phyloP scores from a whole-genome alignment of 208 protist species.

The Trypanosomatidae sp. region DNA sequence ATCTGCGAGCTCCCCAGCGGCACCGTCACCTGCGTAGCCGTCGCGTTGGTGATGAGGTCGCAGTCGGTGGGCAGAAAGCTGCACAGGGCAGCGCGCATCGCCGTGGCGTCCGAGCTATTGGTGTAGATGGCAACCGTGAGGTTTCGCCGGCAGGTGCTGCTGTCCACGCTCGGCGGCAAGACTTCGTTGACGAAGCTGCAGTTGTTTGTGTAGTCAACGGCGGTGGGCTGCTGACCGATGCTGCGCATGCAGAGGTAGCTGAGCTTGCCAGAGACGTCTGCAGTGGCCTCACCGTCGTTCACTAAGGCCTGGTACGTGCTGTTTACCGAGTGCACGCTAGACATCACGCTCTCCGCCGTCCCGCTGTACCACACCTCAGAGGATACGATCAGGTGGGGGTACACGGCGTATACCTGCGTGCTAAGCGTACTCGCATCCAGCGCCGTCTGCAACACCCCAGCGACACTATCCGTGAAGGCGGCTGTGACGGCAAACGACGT shows the following conservation, averaged over 20 bases:
- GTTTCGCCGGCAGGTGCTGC: constrained; percentile 22
- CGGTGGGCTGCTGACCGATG: constrained; percentile 41
- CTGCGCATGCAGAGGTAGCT: constrained; percentile 35
- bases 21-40: constrained; percentile 8
- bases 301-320: constrained; percentile 23
- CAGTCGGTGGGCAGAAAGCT: constrained; percentile 36
- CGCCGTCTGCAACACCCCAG: constrained; percentile 20
- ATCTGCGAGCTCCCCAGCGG: not conserved
- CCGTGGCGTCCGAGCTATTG: constrained; percentile 1
- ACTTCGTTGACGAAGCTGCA: constrained; percentile 31
- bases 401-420: constrained; percentile 12
- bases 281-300: not conserved
- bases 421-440: constrained; percentile 11
- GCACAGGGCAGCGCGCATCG: constrained; percentile 28
- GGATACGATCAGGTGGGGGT: constrained; percentile 40
- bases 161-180: not conserved
- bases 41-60: constrained; percentile 26
- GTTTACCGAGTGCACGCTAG: constrained; percentile 13
- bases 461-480: constrained; percentile 25
- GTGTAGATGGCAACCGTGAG: constrained; percentile 31
- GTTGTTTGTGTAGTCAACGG: constrained; percentile 32
- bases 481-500: constrained; percentile 23
- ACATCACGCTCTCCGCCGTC: too few species aligned
- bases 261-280: constrained; percentile 25
- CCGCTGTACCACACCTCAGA: constrained; percentile 39